Evolutionary conservation across 1,284 basidiomycete genomes (phyloP).

Genomic region (Coniferiporia sulphurascens): DNA sequence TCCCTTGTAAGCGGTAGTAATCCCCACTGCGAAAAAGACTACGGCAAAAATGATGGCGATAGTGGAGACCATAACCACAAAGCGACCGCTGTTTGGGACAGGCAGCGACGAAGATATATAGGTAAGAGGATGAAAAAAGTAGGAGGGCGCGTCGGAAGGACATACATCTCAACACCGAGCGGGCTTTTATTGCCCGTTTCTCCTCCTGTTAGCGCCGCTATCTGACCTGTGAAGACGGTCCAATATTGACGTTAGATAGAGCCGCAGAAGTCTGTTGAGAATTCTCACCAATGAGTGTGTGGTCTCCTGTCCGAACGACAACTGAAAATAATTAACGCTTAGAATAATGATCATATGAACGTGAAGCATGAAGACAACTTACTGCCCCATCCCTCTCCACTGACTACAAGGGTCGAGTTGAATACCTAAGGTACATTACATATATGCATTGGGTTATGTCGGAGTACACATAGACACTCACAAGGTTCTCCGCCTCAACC

Average conservation of each 20-base stretch:
- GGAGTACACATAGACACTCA: conserved; percentile 26
- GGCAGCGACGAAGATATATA: not conserved
- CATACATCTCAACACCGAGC: conserved; percentile 63
- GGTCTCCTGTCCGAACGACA: not conserved
- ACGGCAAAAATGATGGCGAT: conserved; percentile 60
- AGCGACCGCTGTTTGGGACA: conserved; percentile 38
- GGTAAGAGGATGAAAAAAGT: not conserved
- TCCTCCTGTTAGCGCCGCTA: conserved; percentile 57
- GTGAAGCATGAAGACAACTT: conserved; percentile 22
- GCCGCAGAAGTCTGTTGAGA: not conserved
- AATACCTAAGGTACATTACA: conserved; percentile 41
- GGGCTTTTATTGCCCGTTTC: conserved; percentile 62
- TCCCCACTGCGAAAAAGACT: conserved; percentile 61
- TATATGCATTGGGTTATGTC: not conserved
- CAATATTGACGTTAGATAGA: not conserved
- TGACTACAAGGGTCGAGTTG: conserved; percentile 63
- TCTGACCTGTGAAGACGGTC: conserved; percentile 52
- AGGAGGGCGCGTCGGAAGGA: conserved; percentile 2
- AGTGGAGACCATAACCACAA: conserved; percentile 54
- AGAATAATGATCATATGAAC: not conserved
- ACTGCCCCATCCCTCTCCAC: conserved; percentile 66
- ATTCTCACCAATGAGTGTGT: not conserved
- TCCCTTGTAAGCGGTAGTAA: conserved; percentile 61
- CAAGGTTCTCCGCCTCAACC: conserved; percentile 62
- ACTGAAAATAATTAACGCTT: not conserved